Conservation (phyloP, 2,329 filamentous ascomycete genomes). For the Dactylonectria macrodidyma region DNA sequence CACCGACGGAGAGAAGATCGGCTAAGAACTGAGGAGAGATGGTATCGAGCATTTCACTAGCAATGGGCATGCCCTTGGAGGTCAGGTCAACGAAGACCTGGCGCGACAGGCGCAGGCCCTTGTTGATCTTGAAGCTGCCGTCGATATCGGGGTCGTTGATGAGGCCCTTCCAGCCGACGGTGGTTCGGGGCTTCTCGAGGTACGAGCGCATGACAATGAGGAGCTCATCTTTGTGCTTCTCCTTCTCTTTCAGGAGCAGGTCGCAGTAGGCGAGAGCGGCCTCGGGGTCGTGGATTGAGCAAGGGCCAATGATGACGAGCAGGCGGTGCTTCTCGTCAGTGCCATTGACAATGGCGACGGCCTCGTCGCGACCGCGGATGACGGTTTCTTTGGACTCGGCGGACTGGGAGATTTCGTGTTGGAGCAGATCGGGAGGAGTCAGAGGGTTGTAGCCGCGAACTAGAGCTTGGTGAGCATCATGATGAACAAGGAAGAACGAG, state of each 20-base stretch:
- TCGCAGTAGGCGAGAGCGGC: slow-evolving; percentile 95
- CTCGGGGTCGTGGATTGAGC: slow-evolving; percentile 95
- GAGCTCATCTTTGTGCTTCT: slow-evolving; percentile 91
- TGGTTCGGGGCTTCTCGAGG: slow-evolving; percentile 98
- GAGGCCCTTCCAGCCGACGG: slow-evolving; percentile 98
- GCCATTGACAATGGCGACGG: slow-evolving; percentile 78
- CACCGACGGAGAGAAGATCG: slow-evolving; percentile 91
- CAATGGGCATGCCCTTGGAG: slow-evolving; percentile 92
- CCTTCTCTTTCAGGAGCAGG: slow-evolving; percentile 82
- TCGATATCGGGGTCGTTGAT: slow-evolving; percentile 99
- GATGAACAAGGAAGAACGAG: slow-evolving; percentile 2
- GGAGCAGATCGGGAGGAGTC: slow-evolving; percentile 92
- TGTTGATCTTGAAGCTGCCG: slow-evolving; percentile 99
- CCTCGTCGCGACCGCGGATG: slow-evolving; percentile 73
- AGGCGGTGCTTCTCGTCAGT: slow-evolving; percentile 73
- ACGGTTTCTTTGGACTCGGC: slow-evolving; percentile 72
- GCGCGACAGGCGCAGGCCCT: slow-evolving; percentile 88
- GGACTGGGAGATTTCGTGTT: slow-evolving; percentile 86
- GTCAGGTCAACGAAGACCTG: slow-evolving; percentile 96
- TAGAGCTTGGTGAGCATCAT: slow-evolving; percentile 54
- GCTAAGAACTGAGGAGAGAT: slow-evolving; percentile 98
- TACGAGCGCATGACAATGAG: slow-evolving; percentile 98
- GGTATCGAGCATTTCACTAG: slow-evolving; percentile 97
- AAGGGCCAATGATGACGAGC: slow-evolving; percentile 89
- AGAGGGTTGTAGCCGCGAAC: slow-evolving; percentile 94